Evolutionary conservation across 441 rosid species (phyloP).

Genomic region (Aquilaria agallochum): DNA sequence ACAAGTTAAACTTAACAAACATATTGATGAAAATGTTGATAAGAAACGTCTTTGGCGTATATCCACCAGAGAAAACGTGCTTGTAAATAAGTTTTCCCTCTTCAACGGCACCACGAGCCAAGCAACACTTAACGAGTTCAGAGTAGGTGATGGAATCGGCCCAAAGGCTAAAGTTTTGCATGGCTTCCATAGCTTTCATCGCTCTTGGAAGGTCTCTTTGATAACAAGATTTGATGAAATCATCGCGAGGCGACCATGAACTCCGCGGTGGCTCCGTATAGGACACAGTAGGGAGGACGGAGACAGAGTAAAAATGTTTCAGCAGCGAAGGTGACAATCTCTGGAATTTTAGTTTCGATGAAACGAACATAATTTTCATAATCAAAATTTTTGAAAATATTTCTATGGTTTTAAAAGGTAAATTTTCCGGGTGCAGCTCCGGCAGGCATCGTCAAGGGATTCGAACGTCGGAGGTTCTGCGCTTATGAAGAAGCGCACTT

Average conservation of each 20-base stretch:
- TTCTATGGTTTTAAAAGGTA: too few species aligned
- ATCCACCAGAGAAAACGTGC: slow-evolving; percentile 43
- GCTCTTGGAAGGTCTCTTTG: slow-evolving; percentile 56
- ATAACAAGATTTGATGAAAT: slow-evolving; percentile 50
- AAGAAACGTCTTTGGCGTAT: slow-evolving; percentile 48
- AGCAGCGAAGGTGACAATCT: slow-evolving; percentile 8
- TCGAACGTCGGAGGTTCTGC: too few species aligned
- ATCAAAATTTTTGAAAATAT: too few species aligned
- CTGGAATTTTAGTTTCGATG: slow-evolving; percentile 2
- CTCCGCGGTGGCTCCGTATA: neutral
- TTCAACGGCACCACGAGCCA: slow-evolving; percentile 41
- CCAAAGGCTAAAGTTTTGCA: slow-evolving; percentile 43
- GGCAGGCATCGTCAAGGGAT: too few species aligned
- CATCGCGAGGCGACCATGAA: slow-evolving; percentile 21
- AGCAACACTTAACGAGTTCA: slow-evolving; percentile 55
- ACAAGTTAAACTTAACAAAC: slow-evolving; percentile 46
- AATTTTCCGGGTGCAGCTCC: too few species aligned
- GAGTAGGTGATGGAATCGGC: slow-evolving; percentile 53
- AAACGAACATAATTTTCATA: slow-evolving; percentile 9
- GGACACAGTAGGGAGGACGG: slow-evolving; percentile 8
- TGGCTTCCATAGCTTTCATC: slow-evolving; percentile 42
- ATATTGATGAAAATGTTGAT: slow-evolving; percentile 39
- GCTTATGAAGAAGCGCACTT: too few species aligned
- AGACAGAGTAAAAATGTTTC: slow-evolving; percentile 8
- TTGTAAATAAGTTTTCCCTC: slow-evolving; percentile 42